These are phyloP conservation scores for Pestalotiopsis sp. DNA, from an alignment of 2,329 filamentous ascomycete genomes.

Conservation along the genomic window DNA sequence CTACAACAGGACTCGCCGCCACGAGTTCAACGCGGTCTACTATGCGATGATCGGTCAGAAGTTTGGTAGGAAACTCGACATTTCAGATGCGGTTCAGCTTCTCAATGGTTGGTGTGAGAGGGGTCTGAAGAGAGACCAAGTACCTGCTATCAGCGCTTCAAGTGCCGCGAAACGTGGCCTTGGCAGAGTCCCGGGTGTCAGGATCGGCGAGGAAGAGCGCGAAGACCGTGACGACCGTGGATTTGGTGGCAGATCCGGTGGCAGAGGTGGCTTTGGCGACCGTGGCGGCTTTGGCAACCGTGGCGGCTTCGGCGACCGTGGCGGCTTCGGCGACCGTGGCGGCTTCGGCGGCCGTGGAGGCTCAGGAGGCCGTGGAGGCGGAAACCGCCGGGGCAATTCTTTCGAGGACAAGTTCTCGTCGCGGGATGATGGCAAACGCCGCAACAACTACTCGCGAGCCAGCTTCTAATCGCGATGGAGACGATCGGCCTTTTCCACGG, in stretches of 20 bases:
- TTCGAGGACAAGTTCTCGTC: neutral
- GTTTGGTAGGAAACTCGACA: slow-evolving; percentile 36
- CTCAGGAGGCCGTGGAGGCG: neutral
- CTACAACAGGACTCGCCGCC: slow-evolving; percentile 43
- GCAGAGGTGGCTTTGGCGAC: slow-evolving; percentile 9
- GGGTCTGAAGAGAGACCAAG: slow-evolving; percentile 55
- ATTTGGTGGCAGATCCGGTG: neutral
- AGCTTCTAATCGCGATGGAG: neutral
- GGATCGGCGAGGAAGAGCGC: slow-evolving; percentile 24
- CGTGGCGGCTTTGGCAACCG: slow-evolving; percentile 14
- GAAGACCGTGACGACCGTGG: neutral
- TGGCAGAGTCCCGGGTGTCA: slow-evolving; percentile 26
- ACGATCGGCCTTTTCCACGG: neutral
- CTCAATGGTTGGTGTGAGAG: slow-evolving; percentile 56
- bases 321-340: slow-evolving; percentile 10
- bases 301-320: slow-evolving; percentile 15
- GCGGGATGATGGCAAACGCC: neutral
- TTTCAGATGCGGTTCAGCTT: slow-evolving; percentile 44
- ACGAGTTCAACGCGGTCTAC: slow-evolving; percentile 54
- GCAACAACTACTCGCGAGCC: neutral
- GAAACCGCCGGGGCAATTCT: neutral
- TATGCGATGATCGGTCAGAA: slow-evolving; percentile 58
- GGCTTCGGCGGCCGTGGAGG: neutral
- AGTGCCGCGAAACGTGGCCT: slow-evolving; percentile 29
- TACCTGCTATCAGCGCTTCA: slow-evolving; percentile 42